phyloP scores from a whole-genome alignment of 2,329 filamentous ascomycete genomes.

The Colletotrichum tofieldiae region DNA sequence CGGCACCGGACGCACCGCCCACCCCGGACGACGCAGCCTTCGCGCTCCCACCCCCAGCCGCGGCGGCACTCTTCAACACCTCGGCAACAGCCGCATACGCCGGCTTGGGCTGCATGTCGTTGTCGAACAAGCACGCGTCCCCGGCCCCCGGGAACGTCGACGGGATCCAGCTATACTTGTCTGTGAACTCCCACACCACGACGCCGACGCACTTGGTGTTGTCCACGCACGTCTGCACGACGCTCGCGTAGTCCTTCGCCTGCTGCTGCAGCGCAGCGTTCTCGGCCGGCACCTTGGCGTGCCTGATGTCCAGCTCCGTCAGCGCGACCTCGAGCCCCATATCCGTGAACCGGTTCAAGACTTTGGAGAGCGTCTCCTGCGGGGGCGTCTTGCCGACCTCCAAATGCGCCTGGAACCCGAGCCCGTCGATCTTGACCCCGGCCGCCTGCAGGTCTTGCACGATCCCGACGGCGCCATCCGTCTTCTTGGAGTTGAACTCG shows the following conservation, averaged over 20 bases:
- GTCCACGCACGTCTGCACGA: conserved; percentile 55
- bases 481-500: conserved; percentile 39
- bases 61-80: conserved; percentile 49
- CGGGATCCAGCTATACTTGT: conserved; percentile 61
- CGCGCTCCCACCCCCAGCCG: neutral
- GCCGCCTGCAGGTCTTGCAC: conserved; percentile 75
- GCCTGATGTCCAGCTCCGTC: conserved; percentile 78
- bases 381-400: conserved; percentile 59
- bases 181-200: conserved; percentile 60
- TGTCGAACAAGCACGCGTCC: conserved; percentile 56
- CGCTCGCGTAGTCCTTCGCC: conserved; percentile 60
- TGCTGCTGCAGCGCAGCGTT: conserved; percentile 67
- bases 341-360: conserved; percentile 67
- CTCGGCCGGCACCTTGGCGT: conserved; percentile 71
- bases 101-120: conserved; percentile 55
- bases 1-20: conserved; percentile 2
- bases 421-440: conserved; percentile 76
- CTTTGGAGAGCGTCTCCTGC: conserved; percentile 61
- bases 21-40: neutral
- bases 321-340: conserved; percentile 72
- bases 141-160: conserved; percentile 55
- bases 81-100: conserved; percentile 57
- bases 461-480: conserved; percentile 66
- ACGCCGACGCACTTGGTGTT: conserved; percentile 57
- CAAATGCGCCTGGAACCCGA: conserved; percentile 72